Percentiles rank a stretch among this genome's conserved stretches.
These are phyloP conservation scores for Lepiota venenata DNA, from an alignment of 768 basidiomycete genomes.

Conservation along the genomic window DNA sequence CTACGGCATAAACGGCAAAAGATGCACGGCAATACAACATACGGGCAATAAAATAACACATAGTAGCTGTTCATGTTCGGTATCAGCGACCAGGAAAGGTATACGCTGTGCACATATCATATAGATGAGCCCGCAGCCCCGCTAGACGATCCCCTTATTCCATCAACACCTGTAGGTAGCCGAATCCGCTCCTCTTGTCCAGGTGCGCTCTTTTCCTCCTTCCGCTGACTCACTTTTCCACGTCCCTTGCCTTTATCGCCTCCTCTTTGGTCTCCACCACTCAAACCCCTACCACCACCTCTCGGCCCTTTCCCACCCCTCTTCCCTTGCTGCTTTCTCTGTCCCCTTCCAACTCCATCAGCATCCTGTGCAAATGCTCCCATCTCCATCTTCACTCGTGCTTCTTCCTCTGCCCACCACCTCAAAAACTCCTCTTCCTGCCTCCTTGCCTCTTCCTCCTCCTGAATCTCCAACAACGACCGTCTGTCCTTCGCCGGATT, in stretches of 20 bases:
- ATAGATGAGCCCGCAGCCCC: too few relatives aligned
- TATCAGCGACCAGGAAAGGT: too few relatives aligned
- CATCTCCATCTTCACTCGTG: conserved; percentile 52
- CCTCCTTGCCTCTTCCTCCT: conserved; percentile 67
- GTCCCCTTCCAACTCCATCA: conserved; percentile 9
- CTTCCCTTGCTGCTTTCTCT: conserved; percentile 6
- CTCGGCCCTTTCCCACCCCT: not conserved
- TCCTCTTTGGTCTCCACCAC: not conserved
- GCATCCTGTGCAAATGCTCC: conserved; percentile 19
- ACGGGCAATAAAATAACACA: too few relatives aligned
- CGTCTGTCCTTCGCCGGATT: conserved; percentile 37
- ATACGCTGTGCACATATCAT: too few relatives aligned
- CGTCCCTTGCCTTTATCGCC: not conserved
- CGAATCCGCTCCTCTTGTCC: not conserved
- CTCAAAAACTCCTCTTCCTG: conserved; percentile 77
- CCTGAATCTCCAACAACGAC: conserved; percentile 80
- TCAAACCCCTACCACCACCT: not conserved
- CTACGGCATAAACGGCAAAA: too few relatives aligned
- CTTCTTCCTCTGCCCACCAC: conserved; percentile 90
- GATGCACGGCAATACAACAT: too few relatives aligned
- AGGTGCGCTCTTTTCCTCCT: not conserved
- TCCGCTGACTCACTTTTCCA: not conserved
- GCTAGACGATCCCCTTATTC: too few relatives aligned
- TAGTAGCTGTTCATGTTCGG: too few relatives aligned
- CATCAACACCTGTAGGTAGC: not conserved